Conservation (phyloP, 1,139 yeast genomes). For the Yamadazyma diospyri region DNA sequence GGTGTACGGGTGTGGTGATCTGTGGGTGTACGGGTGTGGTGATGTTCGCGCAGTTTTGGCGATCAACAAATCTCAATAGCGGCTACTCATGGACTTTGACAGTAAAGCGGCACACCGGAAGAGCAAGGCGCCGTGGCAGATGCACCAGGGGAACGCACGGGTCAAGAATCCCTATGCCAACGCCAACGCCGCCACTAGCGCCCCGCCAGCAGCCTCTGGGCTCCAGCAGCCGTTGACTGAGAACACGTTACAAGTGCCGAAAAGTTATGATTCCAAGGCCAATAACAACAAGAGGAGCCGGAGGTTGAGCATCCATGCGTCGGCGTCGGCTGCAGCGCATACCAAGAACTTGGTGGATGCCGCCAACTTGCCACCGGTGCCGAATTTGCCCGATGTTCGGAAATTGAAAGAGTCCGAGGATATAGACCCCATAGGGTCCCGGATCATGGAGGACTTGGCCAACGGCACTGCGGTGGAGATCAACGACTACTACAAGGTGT, state of each 20-base stretch:
- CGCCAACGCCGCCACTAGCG: constrained; percentile 17
- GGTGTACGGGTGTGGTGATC: too few species aligned
- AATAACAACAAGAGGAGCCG: constrained; percentile 19
- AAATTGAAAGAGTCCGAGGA: constrained; percentile 5
- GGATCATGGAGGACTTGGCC: constrained; percentile 51
- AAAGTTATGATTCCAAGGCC: constrained; percentile 15
- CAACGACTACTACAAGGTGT: constrained; percentile 62
- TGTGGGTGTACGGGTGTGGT: too few species aligned
- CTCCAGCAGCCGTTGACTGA: not conserved
- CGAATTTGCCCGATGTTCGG: constrained; percentile 21
- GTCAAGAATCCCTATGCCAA: constrained; percentile 36
- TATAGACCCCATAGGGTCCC: constrained; percentile 22
- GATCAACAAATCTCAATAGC: too few species aligned
- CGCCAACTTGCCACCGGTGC: constrained; percentile 38
- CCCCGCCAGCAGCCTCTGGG: not conserved
- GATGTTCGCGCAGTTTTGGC: constrained; percentile 1
- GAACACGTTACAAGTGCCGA: constrained; percentile 7
- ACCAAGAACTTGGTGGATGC: constrained; percentile 25
- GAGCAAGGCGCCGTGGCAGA: constrained; percentile 47
- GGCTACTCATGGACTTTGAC: constrained; percentile 36
- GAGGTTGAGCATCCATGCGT: constrained; percentile 42
- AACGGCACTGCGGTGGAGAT: constrained; percentile 73
- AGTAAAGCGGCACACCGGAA: constrained; percentile 33
- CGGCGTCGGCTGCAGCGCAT: constrained; percentile 37
- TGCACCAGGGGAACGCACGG: constrained; percentile 13